Evolutionary conservation across 2,329 filamentous ascomycete genomes (phyloP).

Genomic region (Cercospora nicotianae): DNA sequence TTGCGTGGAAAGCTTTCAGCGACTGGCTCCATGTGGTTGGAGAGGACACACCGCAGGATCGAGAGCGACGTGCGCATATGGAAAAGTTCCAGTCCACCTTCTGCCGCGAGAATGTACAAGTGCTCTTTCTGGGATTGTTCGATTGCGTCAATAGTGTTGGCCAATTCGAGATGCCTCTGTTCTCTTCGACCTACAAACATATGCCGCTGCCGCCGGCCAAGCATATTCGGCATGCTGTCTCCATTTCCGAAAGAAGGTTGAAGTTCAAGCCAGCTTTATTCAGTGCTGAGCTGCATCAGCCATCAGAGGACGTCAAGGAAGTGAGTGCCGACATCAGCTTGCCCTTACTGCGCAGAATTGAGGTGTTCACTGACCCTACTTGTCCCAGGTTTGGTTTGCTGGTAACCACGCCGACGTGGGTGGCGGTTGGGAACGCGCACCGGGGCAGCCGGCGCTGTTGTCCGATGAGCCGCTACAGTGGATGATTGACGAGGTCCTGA

Average conservation of each 20-base stretch:
- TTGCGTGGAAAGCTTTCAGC: constrained; percentile 42
- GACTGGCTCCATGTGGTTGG: background rate
- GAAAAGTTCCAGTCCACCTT: constrained; percentile 80
- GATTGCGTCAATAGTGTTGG: constrained; percentile 45
- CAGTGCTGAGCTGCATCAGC: constrained; percentile 48
- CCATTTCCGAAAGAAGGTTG: background rate
- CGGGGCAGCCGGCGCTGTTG: constrained; percentile 16
- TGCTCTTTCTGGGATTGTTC: constrained; percentile 75
- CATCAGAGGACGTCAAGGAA: constrained; percentile 46
- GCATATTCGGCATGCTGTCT: constrained; percentile 53
- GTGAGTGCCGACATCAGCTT: background rate
- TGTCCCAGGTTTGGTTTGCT: constrained; percentile 75
- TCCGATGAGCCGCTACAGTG: constrained; percentile 23
- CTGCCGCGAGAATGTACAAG: constrained; percentile 69
- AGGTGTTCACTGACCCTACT: constrained; percentile 51
- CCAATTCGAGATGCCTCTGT: constrained; percentile 62
- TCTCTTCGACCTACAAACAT: background rate
- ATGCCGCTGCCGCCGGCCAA: constrained; percentile 42
- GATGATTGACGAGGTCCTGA: constrained; percentile 62
- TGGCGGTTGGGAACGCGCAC: constrained; percentile 13
- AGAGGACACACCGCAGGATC: background rate
- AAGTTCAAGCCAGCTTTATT: background rate
- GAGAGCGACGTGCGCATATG: constrained; percentile 50
- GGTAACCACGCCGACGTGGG: constrained; percentile 53
- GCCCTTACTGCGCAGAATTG: background rate